phyloP scores from a whole-genome alignment of 257 asterid genomes.

The Solanum stenotomum region DNA sequence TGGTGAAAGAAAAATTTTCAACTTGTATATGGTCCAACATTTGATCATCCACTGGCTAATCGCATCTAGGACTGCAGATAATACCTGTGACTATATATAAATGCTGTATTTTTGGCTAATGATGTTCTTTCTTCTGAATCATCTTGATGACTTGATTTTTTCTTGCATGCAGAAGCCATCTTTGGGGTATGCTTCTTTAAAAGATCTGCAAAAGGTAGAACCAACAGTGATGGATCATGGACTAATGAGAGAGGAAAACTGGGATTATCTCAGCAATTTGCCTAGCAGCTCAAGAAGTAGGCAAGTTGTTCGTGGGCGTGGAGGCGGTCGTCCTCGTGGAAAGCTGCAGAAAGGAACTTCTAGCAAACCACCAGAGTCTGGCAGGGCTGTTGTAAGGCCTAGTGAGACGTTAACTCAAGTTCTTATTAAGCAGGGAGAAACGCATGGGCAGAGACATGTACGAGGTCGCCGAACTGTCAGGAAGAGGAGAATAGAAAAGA shows the following conservation, averaged over 20 bases:
- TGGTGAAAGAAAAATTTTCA: neutral
- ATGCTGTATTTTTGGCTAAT: neutral
- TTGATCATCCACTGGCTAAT: neutral
- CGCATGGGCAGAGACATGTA: constrained; percentile 56
- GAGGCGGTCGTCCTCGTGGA: constrained; percentile 65
- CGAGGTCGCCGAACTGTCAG: constrained; percentile 76
- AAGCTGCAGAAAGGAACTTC: constrained; percentile 36
- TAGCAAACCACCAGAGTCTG: constrained; percentile 26
- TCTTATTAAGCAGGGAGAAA: constrained; percentile 49
- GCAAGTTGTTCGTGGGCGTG: constrained; percentile 48
- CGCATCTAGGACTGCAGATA: neutral
- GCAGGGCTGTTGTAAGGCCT: constrained; percentile 32
- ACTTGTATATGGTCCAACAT: neutral
- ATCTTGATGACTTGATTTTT: neutral
- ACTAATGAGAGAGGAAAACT: constrained; percentile 34
- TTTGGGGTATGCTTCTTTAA: constrained; percentile 27
- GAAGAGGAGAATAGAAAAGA: constrained; percentile 54
- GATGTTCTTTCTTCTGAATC: neutral
- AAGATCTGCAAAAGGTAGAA: constrained; percentile 41
- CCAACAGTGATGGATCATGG: constrained; percentile 38
- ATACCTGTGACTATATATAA: neutral
- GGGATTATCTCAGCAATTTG: constrained; percentile 30
- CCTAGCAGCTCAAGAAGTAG: constrained; percentile 45
- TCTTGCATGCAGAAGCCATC: constrained; percentile 39
- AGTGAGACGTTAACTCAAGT: constrained; percentile 41